Conservation (phyloP, 2,329 filamentous ascomycete genomes). For the Calonectria multiphialidica region DNA sequence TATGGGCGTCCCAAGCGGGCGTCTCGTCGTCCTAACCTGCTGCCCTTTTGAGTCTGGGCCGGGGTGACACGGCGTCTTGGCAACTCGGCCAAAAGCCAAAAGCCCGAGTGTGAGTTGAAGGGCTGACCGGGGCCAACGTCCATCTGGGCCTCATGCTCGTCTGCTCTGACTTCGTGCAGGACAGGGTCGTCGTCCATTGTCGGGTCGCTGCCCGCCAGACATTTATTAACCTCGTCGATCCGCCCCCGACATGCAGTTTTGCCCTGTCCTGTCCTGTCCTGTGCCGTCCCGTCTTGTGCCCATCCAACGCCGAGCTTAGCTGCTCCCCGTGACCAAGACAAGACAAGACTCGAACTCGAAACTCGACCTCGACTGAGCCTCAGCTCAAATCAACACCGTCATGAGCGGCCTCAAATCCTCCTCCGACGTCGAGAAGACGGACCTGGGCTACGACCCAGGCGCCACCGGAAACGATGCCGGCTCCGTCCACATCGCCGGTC, state of each 20-base stretch:
- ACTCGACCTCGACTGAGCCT: neutral
- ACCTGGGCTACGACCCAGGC: conserved; percentile 36
- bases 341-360: no score
- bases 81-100: neutral
- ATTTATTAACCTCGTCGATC: conserved; percentile 23
- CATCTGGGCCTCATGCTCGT: neutral
- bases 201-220: neutral
- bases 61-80: conserved; percentile 20
- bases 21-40: conserved; percentile 17
- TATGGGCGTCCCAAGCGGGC: conserved; percentile 33
- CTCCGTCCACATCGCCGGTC: conserved; percentile 55
- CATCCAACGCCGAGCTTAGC: neutral
- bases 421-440: conserved; percentile 42
- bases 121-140: neutral
- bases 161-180: neutral
- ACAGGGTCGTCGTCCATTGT: conserved; percentile 3
- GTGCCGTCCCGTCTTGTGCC: no score
- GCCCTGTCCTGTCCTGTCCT: neutral
- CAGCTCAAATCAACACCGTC: neutral
- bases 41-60: conserved; percentile 39
- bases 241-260: neutral
- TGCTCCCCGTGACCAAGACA: neutral
- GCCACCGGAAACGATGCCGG: conserved; percentile 24
- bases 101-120: neutral
- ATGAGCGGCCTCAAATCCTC: conserved; percentile 25